These are phyloP conservation scores for Thuidium tamariscinum DNA, from an alignment of 225 moss, liverwort and hornwort genomes.

Conservation along the genomic window DNA sequence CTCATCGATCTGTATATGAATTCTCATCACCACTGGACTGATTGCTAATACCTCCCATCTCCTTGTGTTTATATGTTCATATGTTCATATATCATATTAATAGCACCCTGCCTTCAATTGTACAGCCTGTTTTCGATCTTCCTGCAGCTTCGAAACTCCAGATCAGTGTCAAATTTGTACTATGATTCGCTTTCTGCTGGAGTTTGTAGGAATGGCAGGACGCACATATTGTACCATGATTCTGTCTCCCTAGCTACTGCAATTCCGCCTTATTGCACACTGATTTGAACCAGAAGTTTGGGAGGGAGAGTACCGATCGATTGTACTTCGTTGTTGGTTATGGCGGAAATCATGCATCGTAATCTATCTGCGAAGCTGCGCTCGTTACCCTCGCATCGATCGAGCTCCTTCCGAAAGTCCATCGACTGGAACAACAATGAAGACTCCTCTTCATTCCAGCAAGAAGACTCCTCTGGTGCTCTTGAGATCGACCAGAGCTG, in stretches of 20 bases:
- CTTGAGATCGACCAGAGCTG: background rate
- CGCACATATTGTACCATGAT: background rate
- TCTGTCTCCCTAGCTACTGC: background rate
- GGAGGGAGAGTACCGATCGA: background rate
- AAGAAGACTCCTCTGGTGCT: background rate
- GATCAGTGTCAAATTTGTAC: background rate
- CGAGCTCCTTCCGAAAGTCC: background rate
- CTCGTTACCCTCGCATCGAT: background rate
- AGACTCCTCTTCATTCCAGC: background rate
- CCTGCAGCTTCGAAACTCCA: background rate
- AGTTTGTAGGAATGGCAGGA: background rate
- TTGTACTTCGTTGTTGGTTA: background rate
- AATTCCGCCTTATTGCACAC: background rate
- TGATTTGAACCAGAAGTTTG: background rate
- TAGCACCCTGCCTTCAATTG: background rate
- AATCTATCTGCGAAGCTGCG: constrained; percentile 18
- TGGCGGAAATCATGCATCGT: constrained; percentile 13
- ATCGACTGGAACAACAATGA: background rate
- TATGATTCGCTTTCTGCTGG: background rate
- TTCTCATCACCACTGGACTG: background rate
- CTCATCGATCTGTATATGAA: background rate
- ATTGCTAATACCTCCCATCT: too few species aligned
- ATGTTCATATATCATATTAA: background rate
- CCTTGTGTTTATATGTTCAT: background rate
- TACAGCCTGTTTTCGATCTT: background rate